Conservation (phyloP, 441 rosid species). For the Erysimum pusillum region DNA sequence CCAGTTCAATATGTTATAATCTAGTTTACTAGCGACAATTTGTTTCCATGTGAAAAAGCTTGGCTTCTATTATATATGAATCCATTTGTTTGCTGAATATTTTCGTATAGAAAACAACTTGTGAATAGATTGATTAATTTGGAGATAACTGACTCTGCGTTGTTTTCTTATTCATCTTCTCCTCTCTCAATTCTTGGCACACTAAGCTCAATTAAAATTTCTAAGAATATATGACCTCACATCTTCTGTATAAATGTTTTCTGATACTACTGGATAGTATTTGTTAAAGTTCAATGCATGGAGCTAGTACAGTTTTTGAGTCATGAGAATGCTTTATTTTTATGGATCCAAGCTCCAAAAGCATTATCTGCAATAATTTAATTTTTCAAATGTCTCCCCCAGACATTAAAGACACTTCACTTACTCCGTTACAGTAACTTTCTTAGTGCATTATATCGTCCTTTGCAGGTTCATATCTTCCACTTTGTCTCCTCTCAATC, state of each 20-base stretch:
- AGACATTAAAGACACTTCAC: conserved; percentile 47
- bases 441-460: conserved; percentile 36
- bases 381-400: conserved; percentile 32
- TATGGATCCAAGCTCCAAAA: conserved; percentile 35
- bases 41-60: too few species aligned
- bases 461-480: conserved; percentile 44
- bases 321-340: conserved; percentile 30
- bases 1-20: not conserved
- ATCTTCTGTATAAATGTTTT: conserved; percentile 10
- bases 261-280: conserved; percentile 17
- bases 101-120: not conserved
- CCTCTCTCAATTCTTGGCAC: not conserved
- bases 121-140: not conserved
- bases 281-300: conserved; percentile 33
- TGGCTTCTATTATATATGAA: too few species aligned
- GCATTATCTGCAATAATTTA: conserved; percentile 33
- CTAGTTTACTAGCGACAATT: too few species aligned
- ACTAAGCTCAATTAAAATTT: not conserved
- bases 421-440: conserved; percentile 36
- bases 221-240: conserved; percentile 16
- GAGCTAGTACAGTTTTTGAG: conserved; percentile 23
- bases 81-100: not conserved
- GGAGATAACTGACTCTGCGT: not conserved
- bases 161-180: not conserved
- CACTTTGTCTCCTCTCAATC: conserved; percentile 44